These are phyloP conservation scores for Phytophthora ramorum DNA, from an alignment of 352 stramenopile species.

Conservation along the genomic window DNA sequence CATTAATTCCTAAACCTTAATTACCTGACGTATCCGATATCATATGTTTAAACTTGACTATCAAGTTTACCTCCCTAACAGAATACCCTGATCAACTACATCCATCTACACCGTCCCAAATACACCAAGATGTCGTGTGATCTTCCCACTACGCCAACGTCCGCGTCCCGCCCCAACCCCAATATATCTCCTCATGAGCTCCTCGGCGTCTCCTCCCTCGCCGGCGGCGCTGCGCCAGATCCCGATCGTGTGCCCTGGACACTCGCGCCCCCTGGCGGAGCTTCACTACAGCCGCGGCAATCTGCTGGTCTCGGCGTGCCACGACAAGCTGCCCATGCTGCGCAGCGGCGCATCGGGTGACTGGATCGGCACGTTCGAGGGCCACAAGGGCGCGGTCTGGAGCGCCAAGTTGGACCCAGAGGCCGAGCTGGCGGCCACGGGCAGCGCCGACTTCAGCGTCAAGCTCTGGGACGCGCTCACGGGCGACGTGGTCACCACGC, in stretches of 20 bases:
- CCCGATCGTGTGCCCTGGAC: slow-evolving; percentile 86
- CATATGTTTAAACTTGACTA: too few relatives aligned
- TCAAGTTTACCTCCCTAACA: too few relatives aligned
- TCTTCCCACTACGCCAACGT: slow-evolving; percentile 28
- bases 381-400: slow-evolving; percentile 97
- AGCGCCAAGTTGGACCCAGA: slow-evolving; percentile 90
- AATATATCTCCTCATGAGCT: slow-evolving; percentile 20
- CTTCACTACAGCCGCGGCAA: slow-evolving; percentile 74
- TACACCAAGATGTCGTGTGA: not conserved
- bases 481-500: slow-evolving; percentile 92
- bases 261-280: slow-evolving; percentile 83
- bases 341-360: slow-evolving; percentile 82
- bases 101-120: too few relatives aligned
- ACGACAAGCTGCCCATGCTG: slow-evolving; percentile 92
- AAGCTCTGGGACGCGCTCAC: slow-evolving; percentile 98
- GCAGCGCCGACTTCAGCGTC: slow-evolving; percentile 95
- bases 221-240: slow-evolving; percentile 78
- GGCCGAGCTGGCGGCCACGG: slow-evolving; percentile 88
- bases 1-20: too few relatives aligned
- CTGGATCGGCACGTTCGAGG: slow-evolving; percentile 98
- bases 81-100: too few relatives aligned
- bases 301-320: slow-evolving; percentile 85
- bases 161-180: slow-evolving; percentile 6
- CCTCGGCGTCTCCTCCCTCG: slow-evolving; percentile 42
- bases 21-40: too few relatives aligned